phyloP scores from a whole-genome alignment of 352 stramenopile species.

The Phytophthora uliginosa region DNA sequence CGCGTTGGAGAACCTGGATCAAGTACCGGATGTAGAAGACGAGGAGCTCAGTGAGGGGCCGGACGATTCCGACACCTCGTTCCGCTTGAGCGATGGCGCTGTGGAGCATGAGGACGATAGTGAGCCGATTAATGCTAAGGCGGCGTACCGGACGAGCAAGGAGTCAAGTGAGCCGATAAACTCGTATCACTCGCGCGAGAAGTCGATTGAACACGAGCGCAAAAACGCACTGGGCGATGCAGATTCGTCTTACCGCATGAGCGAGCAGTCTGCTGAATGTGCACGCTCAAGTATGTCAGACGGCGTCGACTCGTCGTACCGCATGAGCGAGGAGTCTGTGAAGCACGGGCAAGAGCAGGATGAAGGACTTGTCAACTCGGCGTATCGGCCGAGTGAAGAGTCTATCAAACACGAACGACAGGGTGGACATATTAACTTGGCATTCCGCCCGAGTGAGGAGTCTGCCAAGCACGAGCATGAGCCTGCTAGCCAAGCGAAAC shows the following conservation, averaged over 20 bases:
- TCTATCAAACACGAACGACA: slow-evolving; percentile 1
- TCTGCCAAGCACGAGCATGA: slow-evolving; percentile 14
- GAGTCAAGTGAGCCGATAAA: slow-evolving; percentile 3
- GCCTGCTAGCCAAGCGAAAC: background rate
- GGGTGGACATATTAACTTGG: slow-evolving; percentile 6
- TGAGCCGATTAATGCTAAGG: background rate
- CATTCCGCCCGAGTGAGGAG: slow-evolving; percentile 15
- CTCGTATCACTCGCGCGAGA: background rate
- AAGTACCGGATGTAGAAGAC: slow-evolving; percentile 28
- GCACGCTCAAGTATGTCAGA: slow-evolving; percentile 26
- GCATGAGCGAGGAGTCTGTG: slow-evolving; percentile 8
- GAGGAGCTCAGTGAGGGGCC: slow-evolving; percentile 30
- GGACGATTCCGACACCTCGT: slow-evolving; percentile 31
- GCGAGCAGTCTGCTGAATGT: background rate
- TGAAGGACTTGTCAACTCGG: background rate
- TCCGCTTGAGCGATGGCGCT: slow-evolving; percentile 36
- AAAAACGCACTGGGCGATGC: background rate
- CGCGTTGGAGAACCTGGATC: slow-evolving; percentile 41
- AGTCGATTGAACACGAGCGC: background rate
- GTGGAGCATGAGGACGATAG: slow-evolving; percentile 17
- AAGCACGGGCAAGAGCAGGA: slow-evolving; percentile 3
- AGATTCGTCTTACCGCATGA: background rate
- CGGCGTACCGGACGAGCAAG: slow-evolving; percentile 28
- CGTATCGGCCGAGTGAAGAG: slow-evolving; percentile 10
- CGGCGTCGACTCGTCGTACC: slow-evolving; percentile 26